A percentile compares a stretch with the other conserved stretches of the same genome.
phyloP scores from a whole-genome alignment of 1,139 yeast genomes.

The Pichia sp. region DNA sequence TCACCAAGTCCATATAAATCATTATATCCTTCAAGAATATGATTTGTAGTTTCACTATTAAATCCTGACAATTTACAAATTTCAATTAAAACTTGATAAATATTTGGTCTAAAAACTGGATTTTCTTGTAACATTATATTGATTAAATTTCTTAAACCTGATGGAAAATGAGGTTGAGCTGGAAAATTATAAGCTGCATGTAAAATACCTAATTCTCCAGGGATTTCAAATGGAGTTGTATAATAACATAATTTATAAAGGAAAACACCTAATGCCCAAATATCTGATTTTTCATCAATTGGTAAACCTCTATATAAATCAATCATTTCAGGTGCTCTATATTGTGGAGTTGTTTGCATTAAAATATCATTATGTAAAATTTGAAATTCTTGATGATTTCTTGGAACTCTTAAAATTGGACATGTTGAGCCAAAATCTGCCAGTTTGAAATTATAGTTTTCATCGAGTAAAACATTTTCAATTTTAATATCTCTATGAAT shows the following conservation, averaged over 20 bases:
- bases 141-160: constrained; percentile 51
- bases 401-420: constrained; percentile 57
- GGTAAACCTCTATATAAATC: constrained; percentile 62
- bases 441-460: constrained; percentile 48
- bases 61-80: constrained; percentile 48
- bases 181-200: constrained; percentile 61
- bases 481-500: constrained; percentile 76
- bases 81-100: constrained; percentile 60
- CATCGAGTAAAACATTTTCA: constrained; percentile 66
- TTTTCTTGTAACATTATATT: constrained; percentile 60
- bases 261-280: constrained; percentile 81
- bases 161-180: constrained; percentile 38
- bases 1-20: constrained; percentile 30
- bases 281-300: constrained; percentile 71
- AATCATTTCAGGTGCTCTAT: constrained; percentile 77
- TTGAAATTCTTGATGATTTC: constrained; percentile 55
- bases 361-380: constrained; percentile 59
- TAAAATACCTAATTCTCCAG: constrained; percentile 62
- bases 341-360: constrained; percentile 78
- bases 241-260: constrained; percentile 71
- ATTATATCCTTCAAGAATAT: constrained; percentile 21
- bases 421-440: constrained; percentile 78
- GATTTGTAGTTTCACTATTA: constrained; percentile 12
- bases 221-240: constrained; percentile 76
- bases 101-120: constrained; percentile 79